A percentile compares a stretch with the other conserved stretches of the same genome.
Evolutionary conservation across 106 monocot species (phyloP).

Genomic region (Platanthera zijinensis): DNA sequence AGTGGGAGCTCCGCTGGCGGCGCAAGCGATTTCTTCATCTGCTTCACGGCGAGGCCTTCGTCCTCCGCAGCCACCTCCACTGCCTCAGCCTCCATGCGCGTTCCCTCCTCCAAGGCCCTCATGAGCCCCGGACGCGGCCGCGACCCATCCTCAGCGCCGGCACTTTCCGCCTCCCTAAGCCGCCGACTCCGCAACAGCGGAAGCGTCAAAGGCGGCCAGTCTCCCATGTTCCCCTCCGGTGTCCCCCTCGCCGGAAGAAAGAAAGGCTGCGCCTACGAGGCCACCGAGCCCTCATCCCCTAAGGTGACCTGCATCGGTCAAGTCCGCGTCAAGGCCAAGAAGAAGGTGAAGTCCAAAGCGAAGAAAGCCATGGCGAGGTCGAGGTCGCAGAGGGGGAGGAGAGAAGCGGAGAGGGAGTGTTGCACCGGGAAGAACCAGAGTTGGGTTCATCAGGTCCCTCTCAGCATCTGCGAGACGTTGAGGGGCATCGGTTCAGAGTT

Average conservation of each 20-base stretch:
- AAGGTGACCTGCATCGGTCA: constrained; percentile 99
- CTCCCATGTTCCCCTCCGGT: constrained; percentile 65
- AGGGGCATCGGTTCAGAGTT: constrained; percentile 36
- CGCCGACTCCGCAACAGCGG: constrained; percentile 60
- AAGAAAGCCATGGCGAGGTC: constrained; percentile 30
- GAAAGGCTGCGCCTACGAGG: constrained; percentile 47
- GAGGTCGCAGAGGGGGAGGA: constrained; percentile 41
- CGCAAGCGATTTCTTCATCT: constrained; percentile 69
- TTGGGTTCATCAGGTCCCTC: constrained; percentile 37
- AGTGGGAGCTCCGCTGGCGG: constrained; percentile 18
- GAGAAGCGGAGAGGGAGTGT: constrained; percentile 14
- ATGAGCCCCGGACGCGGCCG: constrained; percentile 44
- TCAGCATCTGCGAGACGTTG: constrained; percentile 46
- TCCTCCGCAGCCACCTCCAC: constrained; percentile 27
- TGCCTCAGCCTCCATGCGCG: constrained; percentile 22
- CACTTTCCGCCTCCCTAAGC: constrained; percentile 64
- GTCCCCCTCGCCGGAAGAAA: constrained; percentile 19
- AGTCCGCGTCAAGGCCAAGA: constrained; percentile 57
- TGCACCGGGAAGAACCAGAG: constrained; percentile 18
- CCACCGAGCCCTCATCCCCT: constrained; percentile 85
- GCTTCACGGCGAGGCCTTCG: constrained; percentile 69
- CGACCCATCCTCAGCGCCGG: constrained; percentile 24
- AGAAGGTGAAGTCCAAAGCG: constrained; percentile 21
- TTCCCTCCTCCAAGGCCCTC: constrained; percentile 46
- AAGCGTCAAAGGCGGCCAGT: constrained; percentile 82